phyloP scores from a whole-genome alignment of 768 basidiomycete genomes.

The Mycena leptocephala region DNA sequence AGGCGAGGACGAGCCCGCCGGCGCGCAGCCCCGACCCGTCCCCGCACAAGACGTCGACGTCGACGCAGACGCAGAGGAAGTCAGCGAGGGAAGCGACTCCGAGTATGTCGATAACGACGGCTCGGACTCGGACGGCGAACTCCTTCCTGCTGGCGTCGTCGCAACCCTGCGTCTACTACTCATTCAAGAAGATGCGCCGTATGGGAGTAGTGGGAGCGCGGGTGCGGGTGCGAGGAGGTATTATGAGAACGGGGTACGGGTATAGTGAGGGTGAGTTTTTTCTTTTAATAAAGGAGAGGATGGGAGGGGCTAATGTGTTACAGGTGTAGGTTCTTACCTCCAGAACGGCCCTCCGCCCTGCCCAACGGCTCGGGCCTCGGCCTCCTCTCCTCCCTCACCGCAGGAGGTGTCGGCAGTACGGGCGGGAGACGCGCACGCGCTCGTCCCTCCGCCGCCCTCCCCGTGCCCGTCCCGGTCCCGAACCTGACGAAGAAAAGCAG shows the following conservation, averaged over 20 bases:
- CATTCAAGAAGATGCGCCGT: conserved; percentile 25
- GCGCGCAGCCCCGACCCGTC: background rate
- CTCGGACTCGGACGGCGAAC: conserved; percentile 42
- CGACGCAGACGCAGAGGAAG: conserved; percentile 41
- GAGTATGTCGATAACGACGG: conserved; percentile 36
- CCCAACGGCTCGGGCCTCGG: background rate
- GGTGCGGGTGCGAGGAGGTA: background rate
- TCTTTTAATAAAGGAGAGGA: too few relatives aligned
- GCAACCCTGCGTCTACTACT: background rate
- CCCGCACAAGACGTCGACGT: conserved; percentile 6
- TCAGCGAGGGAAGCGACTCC: conserved; percentile 36
- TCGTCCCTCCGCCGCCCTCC: conserved; percentile 47
- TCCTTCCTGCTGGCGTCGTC: background rate
- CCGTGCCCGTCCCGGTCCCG: conserved; percentile 63
- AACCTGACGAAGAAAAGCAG: conserved; percentile 66
- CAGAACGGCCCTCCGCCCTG: background rate
- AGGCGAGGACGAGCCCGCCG: background rate
- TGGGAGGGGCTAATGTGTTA: too few relatives aligned
- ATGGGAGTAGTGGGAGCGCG: conserved; percentile 8
- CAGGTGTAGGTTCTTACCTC: too few relatives aligned
- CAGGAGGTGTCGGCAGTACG: background rate
- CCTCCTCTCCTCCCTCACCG: background rate
- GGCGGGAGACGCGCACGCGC: conserved; percentile 15
- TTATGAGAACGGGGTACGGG: background rate
- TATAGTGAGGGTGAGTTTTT: background rate